A percentile compares a stretch with the other conserved stretches of the same genome.
phyloP scores from a whole-genome alignment of 2,329 filamentous ascomycete genomes.

The Diaporthe destruens region DNA sequence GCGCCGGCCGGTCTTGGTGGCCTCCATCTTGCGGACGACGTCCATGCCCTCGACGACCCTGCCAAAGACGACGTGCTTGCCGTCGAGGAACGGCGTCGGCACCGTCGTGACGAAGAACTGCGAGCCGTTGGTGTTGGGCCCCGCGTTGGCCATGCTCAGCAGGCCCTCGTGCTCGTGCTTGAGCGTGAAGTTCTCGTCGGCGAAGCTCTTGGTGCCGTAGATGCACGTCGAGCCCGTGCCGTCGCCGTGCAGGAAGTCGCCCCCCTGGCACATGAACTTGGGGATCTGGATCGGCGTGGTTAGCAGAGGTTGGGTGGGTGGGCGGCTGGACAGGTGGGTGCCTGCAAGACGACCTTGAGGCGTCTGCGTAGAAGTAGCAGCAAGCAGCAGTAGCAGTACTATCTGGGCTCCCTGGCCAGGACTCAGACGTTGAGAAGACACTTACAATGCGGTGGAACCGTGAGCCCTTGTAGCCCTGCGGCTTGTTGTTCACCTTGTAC shows the following conservation, averaged over 20 bases:
- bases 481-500: constrained; percentile 81
- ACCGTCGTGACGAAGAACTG: constrained; percentile 98
- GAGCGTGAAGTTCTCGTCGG: constrained; percentile 88
- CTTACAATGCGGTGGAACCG: constrained; percentile 94
- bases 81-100: constrained; percentile 87
- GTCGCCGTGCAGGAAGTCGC: constrained; percentile 94
- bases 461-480: constrained; percentile 93
- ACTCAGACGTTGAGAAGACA: constrained; percentile 41
- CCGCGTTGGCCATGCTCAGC: constrained; percentile 95
- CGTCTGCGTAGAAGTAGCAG: too few relatives aligned
- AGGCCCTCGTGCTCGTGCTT: constrained; percentile 85
- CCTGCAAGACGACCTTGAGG: background rate
- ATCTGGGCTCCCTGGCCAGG: background rate
- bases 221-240: constrained; percentile 90
- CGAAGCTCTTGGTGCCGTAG: constrained; percentile 86
- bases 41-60: constrained; percentile 92
- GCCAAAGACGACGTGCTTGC: constrained; percentile 96
- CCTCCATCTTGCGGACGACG: constrained; percentile 91
- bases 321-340: background rate
- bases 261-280: constrained; percentile 97
- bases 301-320: background rate
- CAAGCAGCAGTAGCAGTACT: background rate
- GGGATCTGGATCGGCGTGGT: constrained; percentile 73
- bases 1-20: constrained; percentile 81
- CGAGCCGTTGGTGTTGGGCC: constrained; percentile 91